Evolutionary conservation across 805 yeast species (phyloP), one percentile per base, ranked within the genome.

Genomic region (Peterozyma toletana): DNA sequence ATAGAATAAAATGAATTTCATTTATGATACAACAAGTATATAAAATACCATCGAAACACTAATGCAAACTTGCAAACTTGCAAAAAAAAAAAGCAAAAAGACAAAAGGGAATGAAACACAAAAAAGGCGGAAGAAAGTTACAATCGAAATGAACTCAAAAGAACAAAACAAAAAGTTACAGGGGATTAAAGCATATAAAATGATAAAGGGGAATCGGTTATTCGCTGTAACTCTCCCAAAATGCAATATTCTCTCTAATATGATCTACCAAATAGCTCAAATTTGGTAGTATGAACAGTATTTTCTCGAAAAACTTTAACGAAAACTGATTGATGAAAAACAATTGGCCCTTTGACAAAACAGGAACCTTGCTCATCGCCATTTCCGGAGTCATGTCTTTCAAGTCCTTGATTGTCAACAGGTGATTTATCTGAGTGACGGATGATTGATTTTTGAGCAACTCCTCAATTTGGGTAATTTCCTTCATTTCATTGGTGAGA

Each of bases 281-380:
- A 44, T 77, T 77, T 2, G 88, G 89, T 30, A 87, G 68, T 10
- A 76, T 70, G 27, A 68, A 69, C 17, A 77, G 72, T 17, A 88
- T 75, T 51, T 78, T 81, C 38, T 66, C 62, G 63, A 91, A 91
- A 58, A 89, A 77, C 43, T 80, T 81, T 48, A 68, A 77, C 4
- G 96, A 96, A 70, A 86, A 90, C 14, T 86, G 74, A 53, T 77
- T 71, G 46, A 89, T 88, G 68, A 90, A 90, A 57, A 86, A 87
- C 30, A 86, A 62, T 64, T 90, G 97, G 14, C 90, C 86, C 50
- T 73, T 71, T 30, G 80, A 80, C 33, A 89, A 66, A 11, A 55
- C 48, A 9, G 83, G 80, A 43, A 71, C 72, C 38, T 59, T 51
- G 7, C 52, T 41, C 16, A 83, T 59, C 5, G 83, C 71, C 9